These are phyloP conservation scores for Fusarium xylarioides DNA, from an alignment of 2,329 filamentous ascomycete species.

Conservation along the genomic window DNA sequence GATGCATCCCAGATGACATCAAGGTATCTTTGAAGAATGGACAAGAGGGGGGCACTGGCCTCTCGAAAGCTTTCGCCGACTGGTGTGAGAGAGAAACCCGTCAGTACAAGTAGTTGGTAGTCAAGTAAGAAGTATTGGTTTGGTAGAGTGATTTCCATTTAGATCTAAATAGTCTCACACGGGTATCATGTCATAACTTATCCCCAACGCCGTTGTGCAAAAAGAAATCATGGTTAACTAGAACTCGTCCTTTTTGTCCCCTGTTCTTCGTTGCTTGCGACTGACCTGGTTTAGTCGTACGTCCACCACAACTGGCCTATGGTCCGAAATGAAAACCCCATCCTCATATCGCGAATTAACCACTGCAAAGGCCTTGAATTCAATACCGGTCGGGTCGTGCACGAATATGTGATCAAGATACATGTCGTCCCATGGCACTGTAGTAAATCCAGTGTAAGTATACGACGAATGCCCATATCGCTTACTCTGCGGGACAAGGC, in stretches of 20 bases:
- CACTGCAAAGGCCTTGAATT: conserved; percentile 41
- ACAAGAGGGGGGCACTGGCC: conserved; percentile 7
- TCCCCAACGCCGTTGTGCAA: conserved; percentile 8
- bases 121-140: background rate
- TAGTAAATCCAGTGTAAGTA: conserved; percentile 46
- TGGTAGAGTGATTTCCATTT: background rate
- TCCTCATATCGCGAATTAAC: conserved; percentile 41
- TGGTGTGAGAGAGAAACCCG: conserved; percentile 28
- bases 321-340: conserved; percentile 46
- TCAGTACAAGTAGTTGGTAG: background rate
- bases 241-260: background rate
- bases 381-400: conserved; percentile 35
- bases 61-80: conserved; percentile 8
- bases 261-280: conserved; percentile 2
- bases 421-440: conserved; percentile 24
- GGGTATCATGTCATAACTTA: conserved; percentile 22
- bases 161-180: background rate
- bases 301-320: conserved; percentile 46
- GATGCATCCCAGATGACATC: conserved; percentile 20
- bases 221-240: background rate
- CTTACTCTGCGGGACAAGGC: conserved; percentile 34
- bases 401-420: conserved; percentile 47
- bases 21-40: conserved; percentile 12
- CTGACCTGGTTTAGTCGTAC: conserved; percentile 19
- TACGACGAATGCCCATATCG: conserved; percentile 38